A percentile compares a stretch with the other conserved stretches of the same genome.
phyloP scores from a whole-genome alignment of 1,284 basidiomycete genomes.

The Tetrapyrgos nigripes region DNA sequence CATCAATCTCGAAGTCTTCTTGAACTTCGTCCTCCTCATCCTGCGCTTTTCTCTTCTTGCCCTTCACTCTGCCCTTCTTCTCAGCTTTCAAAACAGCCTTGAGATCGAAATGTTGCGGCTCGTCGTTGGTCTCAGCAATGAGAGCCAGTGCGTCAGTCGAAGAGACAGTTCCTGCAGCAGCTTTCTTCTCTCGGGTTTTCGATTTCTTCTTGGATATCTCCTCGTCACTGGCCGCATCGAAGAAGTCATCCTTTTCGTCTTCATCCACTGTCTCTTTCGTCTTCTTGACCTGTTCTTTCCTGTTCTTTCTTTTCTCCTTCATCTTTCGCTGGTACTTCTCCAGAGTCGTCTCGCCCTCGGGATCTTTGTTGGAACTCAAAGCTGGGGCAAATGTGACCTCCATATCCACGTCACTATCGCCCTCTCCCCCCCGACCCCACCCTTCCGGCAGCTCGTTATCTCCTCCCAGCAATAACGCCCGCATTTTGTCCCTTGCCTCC shows the following conservation, averaged over 20 bases:
- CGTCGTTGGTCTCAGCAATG: constrained; percentile 60
- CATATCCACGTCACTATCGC: constrained; percentile 74
- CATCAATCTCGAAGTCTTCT: constrained; percentile 85
- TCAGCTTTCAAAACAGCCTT: constrained; percentile 90
- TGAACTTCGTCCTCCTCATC: constrained; percentile 67
- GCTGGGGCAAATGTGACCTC: constrained; percentile 94
- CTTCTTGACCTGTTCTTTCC: constrained; percentile 71
- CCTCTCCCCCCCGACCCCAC: constrained; percentile 64
- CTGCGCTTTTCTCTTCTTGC: constrained; percentile 46
- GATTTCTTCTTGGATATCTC: constrained; percentile 30
- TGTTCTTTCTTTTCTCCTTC: constrained; percentile 83
- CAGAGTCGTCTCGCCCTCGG: constrained; percentile 82
- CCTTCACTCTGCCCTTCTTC: constrained; percentile 59
- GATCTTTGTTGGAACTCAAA: constrained; percentile 60
- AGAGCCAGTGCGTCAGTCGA: constrained; percentile 69
- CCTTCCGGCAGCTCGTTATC: constrained; percentile 77
- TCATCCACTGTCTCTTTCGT: constrained; percentile 34
- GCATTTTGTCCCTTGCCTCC: constrained; percentile 66
- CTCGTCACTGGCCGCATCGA: constrained; percentile 59
- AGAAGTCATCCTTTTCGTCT: constrained; percentile 69
- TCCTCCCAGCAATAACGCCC: constrained; percentile 74
- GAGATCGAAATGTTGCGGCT: constrained; percentile 89
- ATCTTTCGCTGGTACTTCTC: constrained; percentile 87
- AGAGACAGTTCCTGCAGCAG: neutral
- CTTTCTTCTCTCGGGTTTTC: constrained; percentile 18